Evolutionary conservation across 2,329 filamentous ascomycete species (phyloP).

Genomic region (Phialophora verrucosa): DNA sequence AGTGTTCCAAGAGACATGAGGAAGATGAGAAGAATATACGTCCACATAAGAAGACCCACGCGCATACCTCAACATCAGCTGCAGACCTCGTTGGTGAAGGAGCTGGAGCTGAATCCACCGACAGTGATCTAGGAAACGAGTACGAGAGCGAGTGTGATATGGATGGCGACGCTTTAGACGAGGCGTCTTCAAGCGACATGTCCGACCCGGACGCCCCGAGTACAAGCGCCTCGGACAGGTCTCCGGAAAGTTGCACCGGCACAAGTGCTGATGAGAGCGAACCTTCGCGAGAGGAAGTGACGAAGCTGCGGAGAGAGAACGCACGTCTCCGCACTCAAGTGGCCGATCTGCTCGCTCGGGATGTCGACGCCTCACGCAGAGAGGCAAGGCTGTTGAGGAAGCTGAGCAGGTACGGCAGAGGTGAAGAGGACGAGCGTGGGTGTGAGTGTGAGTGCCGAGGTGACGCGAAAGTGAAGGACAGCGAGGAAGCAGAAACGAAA

Average conservation of each 20-base stretch:
- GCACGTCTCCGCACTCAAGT: conserved; percentile 4
- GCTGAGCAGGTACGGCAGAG: background rate
- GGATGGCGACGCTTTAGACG: background rate
- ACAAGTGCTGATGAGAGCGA: background rate
- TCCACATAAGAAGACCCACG: background rate
- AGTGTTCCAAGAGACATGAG: background rate
- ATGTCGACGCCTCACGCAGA: background rate
- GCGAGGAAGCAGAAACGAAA: background rate
- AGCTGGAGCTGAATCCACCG: background rate
- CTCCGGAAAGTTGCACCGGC: background rate
- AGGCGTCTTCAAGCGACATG: background rate
- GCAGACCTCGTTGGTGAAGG: background rate
- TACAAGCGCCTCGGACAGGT: background rate
- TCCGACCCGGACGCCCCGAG: background rate
- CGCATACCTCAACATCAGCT: background rate
- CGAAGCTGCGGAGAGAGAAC: background rate
- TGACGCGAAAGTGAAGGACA: background rate
- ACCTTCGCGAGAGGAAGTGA: background rate
- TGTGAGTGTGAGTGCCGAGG: background rate
- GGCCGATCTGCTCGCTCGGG: conserved; percentile 7
- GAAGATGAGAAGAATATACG: background rate
- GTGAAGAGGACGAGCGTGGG: background rate
- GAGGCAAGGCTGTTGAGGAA: conserved; percentile 12
- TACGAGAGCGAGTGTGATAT: background rate
- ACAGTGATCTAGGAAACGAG: background rate